These are phyloP conservation scores for Diaporthe ampelina DNA, from an alignment of 2,329 filamentous ascomycete species.

Conservation along the genomic window DNA sequence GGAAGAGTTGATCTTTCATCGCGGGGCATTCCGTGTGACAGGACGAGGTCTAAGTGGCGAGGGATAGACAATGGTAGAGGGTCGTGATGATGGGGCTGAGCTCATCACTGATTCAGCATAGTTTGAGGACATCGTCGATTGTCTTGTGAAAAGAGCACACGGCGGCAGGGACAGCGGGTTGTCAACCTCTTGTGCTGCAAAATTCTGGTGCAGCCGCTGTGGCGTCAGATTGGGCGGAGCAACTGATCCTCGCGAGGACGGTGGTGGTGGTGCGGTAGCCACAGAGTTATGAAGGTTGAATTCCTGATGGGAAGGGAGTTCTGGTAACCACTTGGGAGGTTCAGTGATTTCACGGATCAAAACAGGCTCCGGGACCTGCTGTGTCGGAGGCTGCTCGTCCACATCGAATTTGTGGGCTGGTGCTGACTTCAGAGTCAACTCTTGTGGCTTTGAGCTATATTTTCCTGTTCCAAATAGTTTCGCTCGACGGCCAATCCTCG, in stretches of 20 bases:
- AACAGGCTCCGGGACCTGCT: background rate
- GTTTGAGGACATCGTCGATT: background rate
- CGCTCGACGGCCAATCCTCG: background rate
- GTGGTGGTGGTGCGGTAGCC: background rate
- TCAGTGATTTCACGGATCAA: background rate
- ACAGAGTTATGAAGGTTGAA: background rate
- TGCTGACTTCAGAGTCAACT: background rate
- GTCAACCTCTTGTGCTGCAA: background rate
- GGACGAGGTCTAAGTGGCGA: slow-evolving; percentile 25
- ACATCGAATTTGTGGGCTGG: background rate
- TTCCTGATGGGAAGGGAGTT: slow-evolving; percentile 6
- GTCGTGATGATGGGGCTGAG: slow-evolving; percentile 8
- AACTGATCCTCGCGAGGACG: background rate
- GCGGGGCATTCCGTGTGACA: background rate
- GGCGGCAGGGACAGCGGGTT: background rate
- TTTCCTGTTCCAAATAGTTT: background rate
- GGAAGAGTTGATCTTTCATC: background rate
- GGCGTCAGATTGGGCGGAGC: background rate
- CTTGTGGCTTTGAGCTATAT: background rate
- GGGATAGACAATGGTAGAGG: slow-evolving; percentile 20
- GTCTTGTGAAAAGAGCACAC: background rate
- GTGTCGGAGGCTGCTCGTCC: background rate
- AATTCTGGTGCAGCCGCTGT: background rate
- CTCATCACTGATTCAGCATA: slow-evolving; percentile 15
- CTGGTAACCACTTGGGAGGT: background rate